phyloP scores from a whole-genome alignment of 371 early-diverging fungal genomes.

The Capillidium heterosporum region DNA sequence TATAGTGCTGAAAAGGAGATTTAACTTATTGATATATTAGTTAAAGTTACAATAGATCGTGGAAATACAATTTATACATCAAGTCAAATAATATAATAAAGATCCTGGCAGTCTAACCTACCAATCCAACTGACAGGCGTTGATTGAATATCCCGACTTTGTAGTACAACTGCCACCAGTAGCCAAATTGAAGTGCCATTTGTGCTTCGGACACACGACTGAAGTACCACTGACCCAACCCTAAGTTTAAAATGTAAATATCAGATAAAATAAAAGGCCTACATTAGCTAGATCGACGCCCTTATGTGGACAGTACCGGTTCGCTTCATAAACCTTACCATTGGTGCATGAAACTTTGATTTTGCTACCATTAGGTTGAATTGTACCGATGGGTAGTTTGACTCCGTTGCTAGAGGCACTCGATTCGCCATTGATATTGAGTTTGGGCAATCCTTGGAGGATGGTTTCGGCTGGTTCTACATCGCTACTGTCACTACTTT shows the following conservation, averaged over 20 bases:
- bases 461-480: not conserved
- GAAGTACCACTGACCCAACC: constrained; percentile 1
- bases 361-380: constrained; percentile 15
- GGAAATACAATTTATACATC: too few species aligned
- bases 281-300: constrained; percentile 30
- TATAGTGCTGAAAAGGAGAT: too few species aligned
- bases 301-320: constrained; percentile 46
- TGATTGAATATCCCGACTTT: not conserved
- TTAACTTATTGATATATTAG: too few species aligned
- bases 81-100: too few species aligned
- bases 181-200: constrained; percentile 2
- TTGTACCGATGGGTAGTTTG: not conserved
- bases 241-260: not conserved
- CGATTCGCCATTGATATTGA: too few species aligned
- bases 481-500: not conserved
- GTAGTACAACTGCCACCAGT: not conserved
- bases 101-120: too few species aligned
- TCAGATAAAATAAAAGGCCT: not conserved
- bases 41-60: too few species aligned
- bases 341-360: constrained; percentile 27
- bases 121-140: constrained; percentile 6
- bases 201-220: constrained; percentile 5
- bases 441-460: not conserved
- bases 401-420: not conserved
- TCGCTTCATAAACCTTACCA: constrained; percentile 32